Percentiles rank a stretch among this genome's conserved stretches.
Evolutionary conservation across 768 basidiomycete genomes (phyloP).

Genomic region (Rhodotorula graminis): DNA sequence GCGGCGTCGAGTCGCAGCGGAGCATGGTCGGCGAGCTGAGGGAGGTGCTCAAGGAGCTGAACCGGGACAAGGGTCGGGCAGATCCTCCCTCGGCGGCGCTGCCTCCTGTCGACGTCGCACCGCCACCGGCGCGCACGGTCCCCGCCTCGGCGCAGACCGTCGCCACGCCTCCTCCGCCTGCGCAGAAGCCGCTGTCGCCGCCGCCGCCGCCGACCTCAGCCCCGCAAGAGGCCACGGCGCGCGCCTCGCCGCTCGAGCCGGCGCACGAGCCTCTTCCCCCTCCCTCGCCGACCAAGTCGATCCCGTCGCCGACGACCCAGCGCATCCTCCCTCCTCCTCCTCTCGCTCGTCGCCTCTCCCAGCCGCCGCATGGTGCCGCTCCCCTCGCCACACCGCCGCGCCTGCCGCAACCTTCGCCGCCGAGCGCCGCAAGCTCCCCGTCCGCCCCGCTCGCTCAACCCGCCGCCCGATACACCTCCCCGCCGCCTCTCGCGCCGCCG

Average conservation of each 20-base stretch:
- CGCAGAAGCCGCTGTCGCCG: not conserved
- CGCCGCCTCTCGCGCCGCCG: too few relatives aligned
- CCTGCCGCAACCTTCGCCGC: not conserved
- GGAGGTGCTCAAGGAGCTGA: constrained; percentile 21
- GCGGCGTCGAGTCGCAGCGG: constrained; percentile 3
- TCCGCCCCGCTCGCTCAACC: too few relatives aligned
- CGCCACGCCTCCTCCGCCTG: not conserved
- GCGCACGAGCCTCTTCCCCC: too few relatives aligned
- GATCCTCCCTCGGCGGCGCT: not conserved
- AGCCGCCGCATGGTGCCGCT: not conserved
- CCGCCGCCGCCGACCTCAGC: not conserved
- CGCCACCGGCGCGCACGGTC: not conserved
- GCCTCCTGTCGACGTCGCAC: too few relatives aligned
- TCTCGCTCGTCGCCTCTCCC: not conserved
- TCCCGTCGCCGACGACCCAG: too few relatives aligned
- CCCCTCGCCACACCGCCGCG: not conserved
- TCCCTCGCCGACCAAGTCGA: not conserved
- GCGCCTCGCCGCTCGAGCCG: too few relatives aligned
- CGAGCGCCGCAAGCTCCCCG: not conserved
- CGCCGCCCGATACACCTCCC: not conserved
- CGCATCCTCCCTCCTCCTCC: too few relatives aligned
- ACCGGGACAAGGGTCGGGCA: constrained; percentile 4
- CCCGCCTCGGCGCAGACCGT: not conserved
- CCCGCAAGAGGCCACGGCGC: not conserved
- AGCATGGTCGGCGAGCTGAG: constrained; percentile 34